These are phyloP conservation scores for Komagataea norvegica DNA, from an alignment of 1,139 yeast genomes.

Conservation along the genomic window DNA sequence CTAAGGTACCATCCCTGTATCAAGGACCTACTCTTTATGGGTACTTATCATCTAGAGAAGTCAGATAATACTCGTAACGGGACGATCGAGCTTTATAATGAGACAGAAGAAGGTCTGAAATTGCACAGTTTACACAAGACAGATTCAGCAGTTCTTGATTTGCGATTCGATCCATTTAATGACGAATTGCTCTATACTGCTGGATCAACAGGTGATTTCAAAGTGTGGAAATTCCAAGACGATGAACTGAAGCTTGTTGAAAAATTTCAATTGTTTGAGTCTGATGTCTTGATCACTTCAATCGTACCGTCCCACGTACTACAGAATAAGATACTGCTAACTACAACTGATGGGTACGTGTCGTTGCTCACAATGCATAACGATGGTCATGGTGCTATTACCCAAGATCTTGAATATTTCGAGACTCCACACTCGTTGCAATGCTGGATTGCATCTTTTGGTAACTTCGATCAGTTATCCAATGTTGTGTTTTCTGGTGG, in stretches of 20 bases:
- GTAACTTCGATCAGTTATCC: constrained; percentile 47
- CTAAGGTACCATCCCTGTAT: constrained; percentile 54
- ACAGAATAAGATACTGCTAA: constrained; percentile 37
- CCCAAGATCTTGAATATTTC: constrained; percentile 28
- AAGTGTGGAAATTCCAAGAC: constrained; percentile 48
- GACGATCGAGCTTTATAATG: constrained; percentile 57
- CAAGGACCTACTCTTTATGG: constrained; percentile 49
- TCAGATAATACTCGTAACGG: constrained; percentile 62
- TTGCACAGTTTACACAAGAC: constrained; percentile 33
- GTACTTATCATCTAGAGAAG: constrained; percentile 72
- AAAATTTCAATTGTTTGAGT: constrained; percentile 42
- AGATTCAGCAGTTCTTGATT: constrained; percentile 69
- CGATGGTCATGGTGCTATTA: constrained; percentile 16
- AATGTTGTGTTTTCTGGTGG: constrained; percentile 83
- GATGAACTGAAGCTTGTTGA: constrained; percentile 23
- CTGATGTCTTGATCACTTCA: constrained; percentile 56
- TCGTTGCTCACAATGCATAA: constrained; percentile 20
- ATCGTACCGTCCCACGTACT: constrained; percentile 51
- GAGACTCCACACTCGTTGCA: constrained; percentile 56
- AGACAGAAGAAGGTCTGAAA: constrained; percentile 24
- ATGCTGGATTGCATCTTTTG: constrained; percentile 87
- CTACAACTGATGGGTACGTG: constrained; percentile 57
- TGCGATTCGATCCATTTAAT: constrained; percentile 59
- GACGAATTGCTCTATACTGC: constrained; percentile 49
- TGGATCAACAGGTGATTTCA: constrained; percentile 76